Conservation (phyloP, 768 basidiomycete genomes). For the Suillus clintonianus region DNA sequence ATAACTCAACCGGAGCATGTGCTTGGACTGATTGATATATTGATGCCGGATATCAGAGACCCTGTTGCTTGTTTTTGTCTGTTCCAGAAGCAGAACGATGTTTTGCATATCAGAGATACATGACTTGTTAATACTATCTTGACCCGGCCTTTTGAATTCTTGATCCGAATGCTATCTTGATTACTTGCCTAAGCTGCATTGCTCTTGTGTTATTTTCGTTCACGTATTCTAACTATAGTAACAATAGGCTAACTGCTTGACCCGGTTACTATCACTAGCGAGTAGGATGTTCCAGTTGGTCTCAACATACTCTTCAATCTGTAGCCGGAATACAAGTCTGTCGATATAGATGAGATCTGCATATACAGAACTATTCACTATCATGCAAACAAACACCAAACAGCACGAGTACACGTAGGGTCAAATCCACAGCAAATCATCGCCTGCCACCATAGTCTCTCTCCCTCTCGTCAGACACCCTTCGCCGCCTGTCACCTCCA, state of each 20-base stretch:
- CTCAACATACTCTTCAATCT: background rate
- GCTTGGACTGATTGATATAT: too few relatives aligned
- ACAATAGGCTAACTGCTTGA: too few relatives aligned
- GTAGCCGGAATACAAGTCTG: background rate
- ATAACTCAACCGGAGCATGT: background rate
- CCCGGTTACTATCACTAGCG: too few relatives aligned
- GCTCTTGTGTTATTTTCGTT: too few relatives aligned
- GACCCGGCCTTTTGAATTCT: background rate
- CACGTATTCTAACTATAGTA: too few relatives aligned
- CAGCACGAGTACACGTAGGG: background rate
- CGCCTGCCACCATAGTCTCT: conserved; percentile 22
- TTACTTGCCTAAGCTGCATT: background rate
- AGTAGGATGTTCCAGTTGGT: too few relatives aligned
- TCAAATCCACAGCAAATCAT: conserved; percentile 9
- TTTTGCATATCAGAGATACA: background rate
- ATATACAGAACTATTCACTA: background rate
- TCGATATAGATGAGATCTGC: background rate
- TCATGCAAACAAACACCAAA: background rate
- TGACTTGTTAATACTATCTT: background rate
- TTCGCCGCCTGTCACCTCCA: conserved; percentile 24
- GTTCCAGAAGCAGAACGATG: background rate
- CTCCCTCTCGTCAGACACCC: conserved; percentile 28
- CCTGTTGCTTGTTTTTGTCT: background rate
- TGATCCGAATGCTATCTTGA: background rate
- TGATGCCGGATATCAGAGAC: background rate